These are phyloP conservation scores for Marasmius sp. DNA, from an alignment of 1,284 basidiomycete species.

Conservation along the genomic window DNA sequence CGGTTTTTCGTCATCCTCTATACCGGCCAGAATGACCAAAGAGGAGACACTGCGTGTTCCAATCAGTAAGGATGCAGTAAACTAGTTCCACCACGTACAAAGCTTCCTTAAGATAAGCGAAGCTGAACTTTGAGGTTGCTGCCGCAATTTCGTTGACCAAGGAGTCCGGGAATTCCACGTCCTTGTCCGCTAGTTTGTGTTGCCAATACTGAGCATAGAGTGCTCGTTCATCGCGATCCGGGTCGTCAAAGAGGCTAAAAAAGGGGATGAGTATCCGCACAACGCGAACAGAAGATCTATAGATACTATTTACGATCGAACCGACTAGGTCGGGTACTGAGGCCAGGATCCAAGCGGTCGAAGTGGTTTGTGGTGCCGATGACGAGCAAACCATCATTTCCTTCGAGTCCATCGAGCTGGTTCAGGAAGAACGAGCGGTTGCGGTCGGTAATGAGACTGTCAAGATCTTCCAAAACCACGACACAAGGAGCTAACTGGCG, in stretches of 20 bases:
- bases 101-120: conserved; percentile 82
- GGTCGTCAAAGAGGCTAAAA: conserved; percentile 62
- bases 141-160: conserved; percentile 61
- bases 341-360: conserved; percentile 71
- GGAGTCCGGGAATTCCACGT: conserved; percentile 64
- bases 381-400: conserved; percentile 76
- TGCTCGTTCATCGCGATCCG: conserved; percentile 57
- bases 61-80: conserved; percentile 2
- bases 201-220: conserved; percentile 79
- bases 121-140: conserved; percentile 67
- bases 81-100: conserved; percentile 54
- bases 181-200: conserved; percentile 62
- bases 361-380: conserved; percentile 86
- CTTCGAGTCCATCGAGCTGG: conserved; percentile 72
- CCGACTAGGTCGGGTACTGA: conserved; percentile 75
- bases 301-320: conserved; percentile 78
- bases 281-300: conserved; percentile 33
- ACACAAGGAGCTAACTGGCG: conserved; percentile 71
- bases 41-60: conserved; percentile 52
- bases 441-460: conserved; percentile 72
- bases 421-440: conserved; percentile 87
- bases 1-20: conserved; percentile 45
- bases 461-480: conserved; percentile 78
- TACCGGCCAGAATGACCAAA: conserved; percentile 55
- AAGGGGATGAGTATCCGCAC: neutral